A percentile compares a stretch with the other conserved stretches of the same genome.
phyloP scores from a whole-genome alignment of 2,329 filamentous ascomycete species.

The Dothidotthia symphoricarpi region DNA sequence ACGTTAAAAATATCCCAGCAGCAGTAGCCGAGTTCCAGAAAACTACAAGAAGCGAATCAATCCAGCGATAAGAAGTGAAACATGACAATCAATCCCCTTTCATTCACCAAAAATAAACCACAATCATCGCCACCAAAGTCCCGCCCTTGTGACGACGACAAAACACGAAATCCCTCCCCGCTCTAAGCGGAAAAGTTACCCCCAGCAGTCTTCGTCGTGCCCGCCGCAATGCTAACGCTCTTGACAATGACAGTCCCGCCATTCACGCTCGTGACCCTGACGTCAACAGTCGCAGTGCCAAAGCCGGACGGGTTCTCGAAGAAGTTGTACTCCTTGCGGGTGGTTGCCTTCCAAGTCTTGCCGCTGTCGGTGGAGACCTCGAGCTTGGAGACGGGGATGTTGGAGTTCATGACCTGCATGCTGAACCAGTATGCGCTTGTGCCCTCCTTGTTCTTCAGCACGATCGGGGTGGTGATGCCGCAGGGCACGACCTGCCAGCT shows the following conservation, averaged over 20 bases:
- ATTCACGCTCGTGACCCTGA: conserved; percentile 55
- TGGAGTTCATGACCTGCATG: conserved; percentile 65
- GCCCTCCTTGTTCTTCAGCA: conserved; percentile 55
- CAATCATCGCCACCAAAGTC: too few species aligned
- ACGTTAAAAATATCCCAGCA: too few species aligned
- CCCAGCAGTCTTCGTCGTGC: conserved; percentile 24
- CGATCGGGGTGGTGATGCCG: conserved; percentile 51
- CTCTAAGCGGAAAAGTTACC: conserved; percentile 40
- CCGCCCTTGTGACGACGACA: too few species aligned
- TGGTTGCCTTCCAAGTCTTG: conserved; percentile 57
- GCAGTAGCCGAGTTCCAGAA: too few species aligned
- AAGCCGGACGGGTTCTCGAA: conserved; percentile 61
- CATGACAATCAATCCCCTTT: too few species aligned
- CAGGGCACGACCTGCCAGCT: conserved; percentile 54
- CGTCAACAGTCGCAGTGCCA: conserved; percentile 53
- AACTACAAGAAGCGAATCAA: too few species aligned
- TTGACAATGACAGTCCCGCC: conserved; percentile 55
- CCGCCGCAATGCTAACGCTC: conserved; percentile 47
- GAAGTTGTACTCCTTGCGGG: conserved; percentile 55
- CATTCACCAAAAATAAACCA: too few species aligned
- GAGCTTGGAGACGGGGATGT: conserved; percentile 55
- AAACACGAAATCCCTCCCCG: too few species aligned
- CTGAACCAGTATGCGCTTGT: conserved; percentile 56
- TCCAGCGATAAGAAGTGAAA: too few species aligned
- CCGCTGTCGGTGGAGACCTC: conserved; percentile 63